Percentiles rank a stretch among this genome's conserved stretches.
Conservation (phyloP, 441 rosid species). For the Rhodomyrtus psidioides region DNA sequence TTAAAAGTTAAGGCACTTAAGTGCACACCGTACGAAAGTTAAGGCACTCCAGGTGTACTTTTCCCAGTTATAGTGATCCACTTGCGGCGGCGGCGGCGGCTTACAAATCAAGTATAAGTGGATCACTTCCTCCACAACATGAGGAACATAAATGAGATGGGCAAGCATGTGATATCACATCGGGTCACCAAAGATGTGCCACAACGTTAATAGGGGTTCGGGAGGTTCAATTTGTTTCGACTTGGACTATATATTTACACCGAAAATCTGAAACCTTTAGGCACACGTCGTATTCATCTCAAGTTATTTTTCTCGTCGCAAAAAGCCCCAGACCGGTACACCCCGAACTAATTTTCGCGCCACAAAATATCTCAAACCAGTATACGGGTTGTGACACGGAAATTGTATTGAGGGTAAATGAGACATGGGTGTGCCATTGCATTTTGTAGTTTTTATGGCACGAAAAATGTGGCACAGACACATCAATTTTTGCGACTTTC, state of each 20-base stretch:
- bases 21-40: too few species aligned
- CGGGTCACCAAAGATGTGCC: too few species aligned
- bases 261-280: too few species aligned
- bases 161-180: not conserved
- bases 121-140: not conserved
- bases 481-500: too few species aligned
- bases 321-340: not conserved
- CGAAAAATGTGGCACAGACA: not conserved
- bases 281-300: rapidly evolving
- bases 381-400: not conserved
- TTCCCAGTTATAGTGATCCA: not conserved
- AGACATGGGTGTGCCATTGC: too few species aligned
- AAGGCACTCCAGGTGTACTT: too few species aligned
- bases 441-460: not conserved
- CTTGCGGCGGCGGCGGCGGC: too few species aligned
- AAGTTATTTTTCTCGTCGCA: not conserved
- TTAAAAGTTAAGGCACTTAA: too few species aligned
- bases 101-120: too few species aligned
- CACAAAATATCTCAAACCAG: not conserved
- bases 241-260: too few species aligned
- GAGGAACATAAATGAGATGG: not conserved
- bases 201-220: too few species aligned
- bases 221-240: too few species aligned
- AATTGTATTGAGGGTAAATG: not conserved
- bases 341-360: not conserved